Percentiles rank a stretch among this genome's conserved stretches.
Conservation (phyloP, 129 eudicot genomes). For the Lactuca sativa region DNA sequence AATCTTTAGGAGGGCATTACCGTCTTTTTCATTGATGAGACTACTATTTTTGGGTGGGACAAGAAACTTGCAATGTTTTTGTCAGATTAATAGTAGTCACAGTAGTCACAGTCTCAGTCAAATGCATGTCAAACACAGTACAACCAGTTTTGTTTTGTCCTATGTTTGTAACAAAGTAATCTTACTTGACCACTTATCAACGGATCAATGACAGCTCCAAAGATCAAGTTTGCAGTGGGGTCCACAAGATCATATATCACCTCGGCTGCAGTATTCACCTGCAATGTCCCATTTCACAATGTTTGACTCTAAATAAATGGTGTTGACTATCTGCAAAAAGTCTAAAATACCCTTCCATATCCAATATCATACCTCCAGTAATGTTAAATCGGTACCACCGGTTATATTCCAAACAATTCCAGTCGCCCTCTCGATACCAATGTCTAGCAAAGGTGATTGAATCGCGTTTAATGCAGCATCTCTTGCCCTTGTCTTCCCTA, state of each 20-base stretch:
- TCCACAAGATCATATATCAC: constrained; percentile 93
- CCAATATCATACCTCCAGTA: constrained; percentile 60
- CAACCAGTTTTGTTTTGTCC: not conserved
- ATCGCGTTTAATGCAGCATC: constrained; percentile 94
- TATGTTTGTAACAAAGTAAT: constrained; percentile 2
- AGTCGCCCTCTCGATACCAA: constrained; percentile 93
- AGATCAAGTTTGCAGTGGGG: constrained; percentile 87
- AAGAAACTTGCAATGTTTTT: no score
- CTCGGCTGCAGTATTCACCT: constrained; percentile 98
- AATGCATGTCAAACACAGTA: not conserved
- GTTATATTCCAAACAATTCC: constrained; percentile 98
- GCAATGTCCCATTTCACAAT: constrained; percentile 7
- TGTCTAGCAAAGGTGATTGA: constrained; percentile 86
- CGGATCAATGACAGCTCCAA: constrained; percentile 90
- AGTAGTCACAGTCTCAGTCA: no score
- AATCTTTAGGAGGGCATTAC: not conserved
- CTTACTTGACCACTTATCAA: constrained; percentile 83
- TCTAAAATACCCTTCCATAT: not conserved
- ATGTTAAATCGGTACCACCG: constrained; percentile 80
- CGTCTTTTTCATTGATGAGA: not conserved
- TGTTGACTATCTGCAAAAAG: not conserved
- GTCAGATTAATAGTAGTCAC: no score
- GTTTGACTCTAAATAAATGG: not conserved
- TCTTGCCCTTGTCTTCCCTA: constrained; percentile 94
- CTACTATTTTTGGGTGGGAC: no score